Evolutionary conservation across 257 asterid genomes (phyloP).

Genomic region (Thymus quinquecostatus): DNA sequence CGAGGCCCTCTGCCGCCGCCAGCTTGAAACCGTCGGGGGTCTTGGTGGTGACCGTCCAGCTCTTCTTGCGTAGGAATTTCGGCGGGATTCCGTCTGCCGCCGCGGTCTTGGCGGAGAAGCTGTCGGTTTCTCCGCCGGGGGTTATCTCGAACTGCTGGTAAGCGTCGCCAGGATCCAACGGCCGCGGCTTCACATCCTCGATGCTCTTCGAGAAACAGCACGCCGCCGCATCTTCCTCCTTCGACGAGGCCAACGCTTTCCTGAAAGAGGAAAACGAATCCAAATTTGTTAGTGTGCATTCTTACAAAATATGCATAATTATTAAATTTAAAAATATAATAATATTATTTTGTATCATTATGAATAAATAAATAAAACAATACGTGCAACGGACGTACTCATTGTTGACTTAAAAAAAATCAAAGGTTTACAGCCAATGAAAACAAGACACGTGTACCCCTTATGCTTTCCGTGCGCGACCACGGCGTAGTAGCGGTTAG

Average conservation of each 20-base stretch:
- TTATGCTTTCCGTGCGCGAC: constrained; percentile 50
- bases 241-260: constrained; percentile 62
- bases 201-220: constrained; percentile 54
- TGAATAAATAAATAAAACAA: too few relatives aligned
- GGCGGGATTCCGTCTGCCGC: constrained; percentile 56
- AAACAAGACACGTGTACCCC: constrained; percentile 43
- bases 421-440: too few relatives aligned
- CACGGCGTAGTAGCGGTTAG: constrained; percentile 59
- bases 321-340: too few relatives aligned
- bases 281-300: too few relatives aligned
- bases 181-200: constrained; percentile 49
- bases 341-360: too few relatives aligned
- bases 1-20: constrained; percentile 45
- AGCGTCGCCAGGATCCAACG: constrained; percentile 51
- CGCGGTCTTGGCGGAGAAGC: constrained; percentile 36
- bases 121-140: constrained; percentile 12
- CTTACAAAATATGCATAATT: too few relatives aligned
- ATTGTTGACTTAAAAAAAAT: too few relatives aligned
- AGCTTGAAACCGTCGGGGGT: constrained; percentile 39
- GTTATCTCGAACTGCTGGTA: constrained; percentile 50
- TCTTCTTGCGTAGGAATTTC: constrained; percentile 37
- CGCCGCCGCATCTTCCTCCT: constrained; percentile 49
- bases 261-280: constrained; percentile 4
- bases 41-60: constrained; percentile 39
- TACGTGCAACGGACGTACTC: too few relatives aligned